Conservation (phyloP, 2,329 filamentous ascomycete species). For the Alternaria angustiovoidea region DNA sequence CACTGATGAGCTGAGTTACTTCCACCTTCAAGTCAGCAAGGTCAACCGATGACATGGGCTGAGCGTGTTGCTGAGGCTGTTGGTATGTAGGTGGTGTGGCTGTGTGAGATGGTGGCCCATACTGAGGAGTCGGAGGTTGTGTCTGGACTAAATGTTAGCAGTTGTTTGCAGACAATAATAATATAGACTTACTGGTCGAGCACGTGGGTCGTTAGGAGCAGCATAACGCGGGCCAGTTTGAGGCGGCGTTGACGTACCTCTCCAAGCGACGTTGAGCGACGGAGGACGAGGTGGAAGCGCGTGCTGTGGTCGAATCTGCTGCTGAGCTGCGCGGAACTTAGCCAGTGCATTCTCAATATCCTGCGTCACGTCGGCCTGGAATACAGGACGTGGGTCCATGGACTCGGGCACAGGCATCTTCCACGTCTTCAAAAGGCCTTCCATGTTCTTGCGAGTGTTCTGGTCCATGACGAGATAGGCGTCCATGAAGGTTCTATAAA, state of each 20-base stretch:
- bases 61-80: constrained; percentile 41
- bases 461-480: constrained; percentile 90
- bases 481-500: constrained; percentile 96
- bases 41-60: constrained; percentile 42
- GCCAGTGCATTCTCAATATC: constrained; percentile 94
- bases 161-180: background rate
- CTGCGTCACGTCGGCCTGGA: constrained; percentile 83
- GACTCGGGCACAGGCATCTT: constrained; percentile 96
- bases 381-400: constrained; percentile 90
- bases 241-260: constrained; percentile 79
- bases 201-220: constrained; percentile 45
- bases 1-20: constrained; percentile 78
- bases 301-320: constrained; percentile 58
- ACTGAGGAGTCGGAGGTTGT: constrained; percentile 36
- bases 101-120: constrained; percentile 33
- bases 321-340: constrained; percentile 74
- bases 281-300: constrained; percentile 48
- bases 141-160: constrained; percentile 21
- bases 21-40: constrained; percentile 79
- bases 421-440: constrained; percentile 98
- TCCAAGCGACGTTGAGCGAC: constrained; percentile 65
- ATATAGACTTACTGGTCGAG: constrained; percentile 45
- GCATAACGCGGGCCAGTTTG: constrained; percentile 45
- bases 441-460: constrained; percentile 85
- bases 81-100: constrained; percentile 40